Conservation (phyloP, 2,329 filamentous ascomycete genomes). For the Talaromyces sp. region DNA sequence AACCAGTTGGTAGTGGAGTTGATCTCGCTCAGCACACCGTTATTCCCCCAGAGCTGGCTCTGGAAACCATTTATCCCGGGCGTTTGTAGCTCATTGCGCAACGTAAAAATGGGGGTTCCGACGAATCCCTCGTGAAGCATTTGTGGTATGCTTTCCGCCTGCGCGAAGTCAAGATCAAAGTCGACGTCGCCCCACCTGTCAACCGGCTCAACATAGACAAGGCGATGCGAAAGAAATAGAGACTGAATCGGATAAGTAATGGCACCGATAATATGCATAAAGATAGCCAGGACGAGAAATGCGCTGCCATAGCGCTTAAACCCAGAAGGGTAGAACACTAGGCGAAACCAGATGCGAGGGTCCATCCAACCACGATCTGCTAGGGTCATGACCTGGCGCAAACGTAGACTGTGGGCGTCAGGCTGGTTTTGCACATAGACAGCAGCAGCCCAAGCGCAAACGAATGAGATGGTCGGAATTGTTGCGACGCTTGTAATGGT, state of each 20-base stretch:
- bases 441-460: conserved; percentile 11
- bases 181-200: neutral
- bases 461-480: conserved; percentile 3
- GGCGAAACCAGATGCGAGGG: conserved; percentile 1
- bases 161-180: neutral
- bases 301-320: conserved; percentile 18
- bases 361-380: conserved; percentile 20
- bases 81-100: neutral
- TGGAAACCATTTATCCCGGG: neutral
- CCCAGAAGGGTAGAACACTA: conserved; percentile 3
- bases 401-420: conserved; percentile 10
- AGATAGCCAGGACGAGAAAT: conserved; percentile 17
- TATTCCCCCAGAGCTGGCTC: conserved; percentile 3
- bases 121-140: neutral
- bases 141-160: neutral
- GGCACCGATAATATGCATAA: conserved; percentile 15
- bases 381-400: conserved; percentile 18
- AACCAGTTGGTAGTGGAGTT: conserved; percentile 3
- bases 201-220: neutral
- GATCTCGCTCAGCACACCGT: neutral
- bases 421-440: conserved; percentile 18
- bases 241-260: conserved; percentile 20
- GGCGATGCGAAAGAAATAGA: conserved; percentile 14
- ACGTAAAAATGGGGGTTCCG: neutral
- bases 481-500: neutral